Evolutionary conservation across 495 filamentous ascomycete genomes (phyloP), one percentile per base, ranked within the genome.

Genomic region (Aspergillus sclerotiicarbonarius): DNA sequence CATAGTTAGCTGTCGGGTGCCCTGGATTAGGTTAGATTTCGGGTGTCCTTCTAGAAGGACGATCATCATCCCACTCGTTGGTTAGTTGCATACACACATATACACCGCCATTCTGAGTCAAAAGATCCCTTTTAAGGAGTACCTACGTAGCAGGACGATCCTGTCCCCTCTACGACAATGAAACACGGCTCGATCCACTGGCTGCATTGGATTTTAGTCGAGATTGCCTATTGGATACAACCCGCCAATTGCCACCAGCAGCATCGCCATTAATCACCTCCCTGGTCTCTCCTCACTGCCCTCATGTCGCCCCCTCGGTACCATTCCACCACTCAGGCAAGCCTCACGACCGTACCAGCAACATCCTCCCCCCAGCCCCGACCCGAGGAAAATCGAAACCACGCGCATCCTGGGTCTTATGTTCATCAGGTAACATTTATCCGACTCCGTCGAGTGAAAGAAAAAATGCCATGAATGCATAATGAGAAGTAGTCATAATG

Each of bases 391-490:
- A 56, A 63, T 44, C 62, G 60, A 54, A 59, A 52, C 53, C 56
- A 58, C 49, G 50, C 57, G 53, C 30, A 47, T 56, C 57, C 57
- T 29, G 59, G 54, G 53, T 49, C 59, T 37, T 57, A 54, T 65
- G 59, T 64, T 55, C 59, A 63, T 64, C 62, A 61, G 37, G 46
- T 62, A 60, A 58, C 50, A 62, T 60, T 59, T 29, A 50, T 64
- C 61, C 54, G 66, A 66, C 59, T 65, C 63, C 63, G 59, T 62
- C 61, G 58, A 61, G 58, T 49, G 50, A 69, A 57, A 64, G 63
- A 66, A 71, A 67, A 60, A 64, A 71, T 75, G 67, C 72, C 72
- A 73, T 72, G 67, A 66, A 77, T 77, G 73, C 69, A 76, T 64
- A 60, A 68, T 70, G 66, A 70, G 60, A 58, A 65, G 69, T 72